Conservation (phyloP, 2,329 filamentous ascomycete species). For the Aspergillus versicolor region DNA sequence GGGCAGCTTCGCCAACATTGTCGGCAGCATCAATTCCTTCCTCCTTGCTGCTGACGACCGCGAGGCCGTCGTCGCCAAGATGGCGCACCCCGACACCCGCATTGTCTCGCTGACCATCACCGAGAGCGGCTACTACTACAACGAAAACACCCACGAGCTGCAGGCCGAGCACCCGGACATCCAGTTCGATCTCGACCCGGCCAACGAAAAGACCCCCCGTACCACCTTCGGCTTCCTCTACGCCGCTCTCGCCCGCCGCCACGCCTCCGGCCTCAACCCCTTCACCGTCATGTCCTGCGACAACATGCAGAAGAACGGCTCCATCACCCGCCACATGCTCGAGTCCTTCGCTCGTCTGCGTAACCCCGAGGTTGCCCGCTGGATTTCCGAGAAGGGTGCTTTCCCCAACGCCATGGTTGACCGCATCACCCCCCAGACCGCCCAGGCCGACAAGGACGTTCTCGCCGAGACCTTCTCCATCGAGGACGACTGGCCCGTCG, state of each 20-base stretch:
- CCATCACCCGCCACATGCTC: slow-evolving; percentile 55
- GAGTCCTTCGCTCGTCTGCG: slow-evolving; percentile 50
- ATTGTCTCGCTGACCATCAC: slow-evolving; percentile 59
- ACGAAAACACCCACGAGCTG: slow-evolving; percentile 58
- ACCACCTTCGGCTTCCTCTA: slow-evolving; percentile 57
- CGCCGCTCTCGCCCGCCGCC: slow-evolving; percentile 50
- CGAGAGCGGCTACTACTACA: slow-evolving; percentile 59
- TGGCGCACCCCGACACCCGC: slow-evolving; percentile 55
- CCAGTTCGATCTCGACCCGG: slow-evolving; percentile 45
- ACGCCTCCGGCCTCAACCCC: slow-evolving; percentile 48
- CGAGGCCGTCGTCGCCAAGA: slow-evolving; percentile 55
- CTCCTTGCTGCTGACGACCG: slow-evolving; percentile 54
- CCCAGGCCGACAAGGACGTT: slow-evolving; percentile 44
- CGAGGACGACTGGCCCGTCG: slow-evolving; percentile 54
- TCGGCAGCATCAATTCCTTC: slow-evolving; percentile 55
- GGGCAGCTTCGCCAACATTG: slow-evolving; percentile 49
- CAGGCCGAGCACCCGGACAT: slow-evolving; percentile 51
- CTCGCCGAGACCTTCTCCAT: slow-evolving; percentile 49
- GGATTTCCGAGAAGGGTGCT: slow-evolving; percentile 49
- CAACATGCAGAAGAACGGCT: slow-evolving; percentile 59
- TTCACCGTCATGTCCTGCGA: slow-evolving; percentile 58
- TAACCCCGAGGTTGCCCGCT: slow-evolving; percentile 50
- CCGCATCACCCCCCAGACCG: slow-evolving; percentile 55
- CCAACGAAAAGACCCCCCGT: slow-evolving; percentile 44
- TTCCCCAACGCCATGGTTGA: slow-evolving; percentile 60